Base-by-base conservation (phyloP, 2,329 filamentous ascomycete genomes). In the Botrytis fragariae region DNA sequence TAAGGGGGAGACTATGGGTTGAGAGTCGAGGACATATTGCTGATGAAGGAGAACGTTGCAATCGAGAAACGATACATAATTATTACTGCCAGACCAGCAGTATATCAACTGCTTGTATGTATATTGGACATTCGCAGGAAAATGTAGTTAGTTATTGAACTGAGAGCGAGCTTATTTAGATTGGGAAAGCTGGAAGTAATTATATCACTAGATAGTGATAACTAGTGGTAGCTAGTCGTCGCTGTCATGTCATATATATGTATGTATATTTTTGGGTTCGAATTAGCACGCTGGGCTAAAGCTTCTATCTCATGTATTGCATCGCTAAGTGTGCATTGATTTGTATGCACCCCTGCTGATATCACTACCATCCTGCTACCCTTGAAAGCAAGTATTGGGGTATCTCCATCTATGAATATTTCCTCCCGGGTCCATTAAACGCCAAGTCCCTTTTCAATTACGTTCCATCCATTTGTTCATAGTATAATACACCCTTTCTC, bases 381-480 rank as follows among this genome's bases (percentile, higher is more conserved):
- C 37, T 37, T 22, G 22, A n/a, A 67, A 45, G 70, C 61, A 72
- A 67, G 70, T 60, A 68, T 42, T 59, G 61, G 70, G 70, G 61
- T 72, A 72, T 72, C 48, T 72, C 63, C 48, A 42, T 67, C 63
- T 45, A 68, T 59, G 39, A 67, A 35, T 42, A 68, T 60, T 72
- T 54, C 35, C 18, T 54, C 37, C 39, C 25, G 9, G 29, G 16
- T 22, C n/a, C 61, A 10, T n/a, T 48, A 59, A 72, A 72, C 70
- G 70, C 70, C 70, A 37, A 35, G 54, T 59, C 39, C 45, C 45
- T 8, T 57, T 32, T 14, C 37, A 44, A 29, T 67, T 39, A n/a
- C 35, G 22, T 54, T 68, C 25, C 64, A 39, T 32, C 25, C 64
- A 39, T 54, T 68, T 22, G 35, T 12, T 54, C 64, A 54, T 39